Evolutionary conservation across 2,329 filamentous ascomycete species (phyloP), one percentile per base, ranked within the genome.

Genomic region (Ophiognomonia clavigignenti-juglandacearum): DNA sequence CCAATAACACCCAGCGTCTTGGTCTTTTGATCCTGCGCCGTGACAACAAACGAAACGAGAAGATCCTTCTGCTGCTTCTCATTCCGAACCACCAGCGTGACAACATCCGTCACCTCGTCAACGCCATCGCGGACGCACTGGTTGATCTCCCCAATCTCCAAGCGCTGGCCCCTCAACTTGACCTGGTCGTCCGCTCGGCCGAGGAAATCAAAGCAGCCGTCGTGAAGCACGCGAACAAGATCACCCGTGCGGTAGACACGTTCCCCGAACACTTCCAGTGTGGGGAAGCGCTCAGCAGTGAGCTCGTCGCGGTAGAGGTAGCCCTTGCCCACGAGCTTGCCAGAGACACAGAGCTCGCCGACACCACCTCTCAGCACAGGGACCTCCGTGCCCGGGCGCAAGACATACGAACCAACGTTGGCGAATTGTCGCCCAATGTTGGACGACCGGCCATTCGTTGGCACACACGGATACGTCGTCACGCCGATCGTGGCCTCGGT

Each of bases 401-500:
- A 72, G 1, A 97, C 85, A 54, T 84, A 91, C 0, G 86, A 83
- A 0, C 90, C 89, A 1, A 96, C 91, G 53, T 96, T 96, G 54
- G 85, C 79, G 54, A 96, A 96, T 53, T 89, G 86, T 22, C 75
- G 77, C 1, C 91, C 91, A 55, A 96, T 96, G 57, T 96, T 96
- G 10, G 88, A 86, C 0, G 91, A 82, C 24, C 89, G 85, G 0
- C 88, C 89, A 54, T 86, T 86, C 18, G 70, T 65, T 0, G 88
- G 86, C 7, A 96, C 88, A 27, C 87, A 77, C n/a, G 84, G 83
- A 56, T 86, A 91, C 77, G 93, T 95, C 0, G 91, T 96, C 29
- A 91, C 86, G 5, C 91, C 91, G 53, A 96, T 96, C 0, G 91
- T 96, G 1, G 88, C 86, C 63, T 96, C 92, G 0, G 91, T 96